A percentile compares a stretch with the other conserved stretches of the same genome.
Evolutionary conservation across 306 rosid species (phyloP).

Genomic region (Amphicarpaea edgeworthii): DNA sequence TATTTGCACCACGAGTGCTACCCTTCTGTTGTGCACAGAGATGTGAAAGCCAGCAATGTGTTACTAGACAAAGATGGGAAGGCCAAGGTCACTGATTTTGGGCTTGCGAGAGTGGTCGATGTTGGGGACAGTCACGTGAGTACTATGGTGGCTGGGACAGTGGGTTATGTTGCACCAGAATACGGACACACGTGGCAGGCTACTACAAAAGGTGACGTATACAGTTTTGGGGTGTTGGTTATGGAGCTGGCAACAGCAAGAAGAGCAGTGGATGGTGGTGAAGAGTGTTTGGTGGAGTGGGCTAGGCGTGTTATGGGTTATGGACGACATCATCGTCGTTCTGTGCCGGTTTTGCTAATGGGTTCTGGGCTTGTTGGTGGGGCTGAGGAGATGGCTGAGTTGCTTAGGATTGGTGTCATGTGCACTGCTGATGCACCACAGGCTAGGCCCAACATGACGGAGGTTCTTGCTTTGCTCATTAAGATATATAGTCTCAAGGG

Average conservation of each 20-base stretch:
- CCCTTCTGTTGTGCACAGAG: slow-evolving; percentile 86
- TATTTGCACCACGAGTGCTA: slow-evolving; percentile 88
- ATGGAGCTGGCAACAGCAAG: slow-evolving; percentile 92
- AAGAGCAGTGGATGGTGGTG: slow-evolving; percentile 94
- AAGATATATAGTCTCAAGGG: slow-evolving; percentile 50
- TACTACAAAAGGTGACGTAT: slow-evolving; percentile 90
- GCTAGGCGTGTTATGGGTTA: slow-evolving; percentile 71
- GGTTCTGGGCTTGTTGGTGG: slow-evolving; percentile 76
- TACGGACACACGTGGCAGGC: slow-evolving; percentile 98
- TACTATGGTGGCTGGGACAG: slow-evolving; percentile 92
- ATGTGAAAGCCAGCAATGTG: slow-evolving; percentile 93
- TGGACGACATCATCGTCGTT: slow-evolving; percentile 49
- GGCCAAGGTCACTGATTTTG: slow-evolving; percentile 92
- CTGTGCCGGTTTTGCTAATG: slow-evolving; percentile 63
- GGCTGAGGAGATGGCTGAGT: slow-evolving; percentile 78
- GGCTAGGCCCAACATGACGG: slow-evolving; percentile 91
- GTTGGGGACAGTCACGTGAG: slow-evolving; percentile 91
- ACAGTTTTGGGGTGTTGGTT: slow-evolving; percentile 84
- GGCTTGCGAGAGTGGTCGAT: slow-evolving; percentile 86
- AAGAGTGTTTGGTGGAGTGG: slow-evolving; percentile 93
- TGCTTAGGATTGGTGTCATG: slow-evolving; percentile 76
- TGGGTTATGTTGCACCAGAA: slow-evolving; percentile 96
- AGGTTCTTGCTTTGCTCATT: slow-evolving; percentile 78
- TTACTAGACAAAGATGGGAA: slow-evolving; percentile 76
- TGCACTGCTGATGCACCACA: slow-evolving; percentile 80